Percentiles rank a stretch among this genome's conserved stretches.
phyloP scores from a whole-genome alignment of 2,329 filamentous ascomycete genomes.

The Sclerotinia sclerotiorum region DNA sequence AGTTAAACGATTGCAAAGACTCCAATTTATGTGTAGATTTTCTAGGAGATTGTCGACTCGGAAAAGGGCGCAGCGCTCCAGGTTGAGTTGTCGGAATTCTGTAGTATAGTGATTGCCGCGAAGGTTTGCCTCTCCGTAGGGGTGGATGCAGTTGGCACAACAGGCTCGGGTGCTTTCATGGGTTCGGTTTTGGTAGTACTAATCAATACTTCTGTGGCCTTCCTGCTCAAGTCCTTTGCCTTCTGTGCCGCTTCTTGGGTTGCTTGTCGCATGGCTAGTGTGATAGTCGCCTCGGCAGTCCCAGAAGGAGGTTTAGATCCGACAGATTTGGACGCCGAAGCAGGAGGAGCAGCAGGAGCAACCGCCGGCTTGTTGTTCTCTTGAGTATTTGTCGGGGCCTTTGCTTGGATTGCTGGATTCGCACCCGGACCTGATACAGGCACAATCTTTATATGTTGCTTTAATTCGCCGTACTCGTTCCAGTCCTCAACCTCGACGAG shows the following conservation, averaged over 20 bases:
- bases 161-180: conserved; percentile 23
- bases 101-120: conserved; percentile 29
- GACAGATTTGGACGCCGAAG: conserved; percentile 24
- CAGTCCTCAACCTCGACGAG: conserved; percentile 94
- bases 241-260: conserved; percentile 66
- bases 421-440: conserved; percentile 27
- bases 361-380: conserved; percentile 40
- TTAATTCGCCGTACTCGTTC: conserved; percentile 97
- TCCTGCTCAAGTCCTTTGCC: conserved; percentile 58
- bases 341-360: conserved; percentile 32
- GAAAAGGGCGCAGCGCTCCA: conserved; percentile 31
- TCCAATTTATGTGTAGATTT: conserved; percentile 28
- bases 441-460: conserved; percentile 60
- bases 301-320: conserved; percentile 27
- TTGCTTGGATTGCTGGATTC: conserved; percentile 27
- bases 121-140: conserved; percentile 23
- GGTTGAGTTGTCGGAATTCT: conserved; percentile 38
- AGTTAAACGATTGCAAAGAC: conserved; percentile 35
- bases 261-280: conserved; percentile 52
- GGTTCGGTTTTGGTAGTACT: conserved; percentile 32
- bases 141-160: conserved; percentile 26
- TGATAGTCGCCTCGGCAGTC: conserved; percentile 37
- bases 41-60: conserved; percentile 3
- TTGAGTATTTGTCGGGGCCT: conserved; percentile 37
- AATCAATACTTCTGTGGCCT: conserved; percentile 26